phyloP scores from a whole-genome alignment of 139 green algal species.

The Medakamo hakoo region DNA sequence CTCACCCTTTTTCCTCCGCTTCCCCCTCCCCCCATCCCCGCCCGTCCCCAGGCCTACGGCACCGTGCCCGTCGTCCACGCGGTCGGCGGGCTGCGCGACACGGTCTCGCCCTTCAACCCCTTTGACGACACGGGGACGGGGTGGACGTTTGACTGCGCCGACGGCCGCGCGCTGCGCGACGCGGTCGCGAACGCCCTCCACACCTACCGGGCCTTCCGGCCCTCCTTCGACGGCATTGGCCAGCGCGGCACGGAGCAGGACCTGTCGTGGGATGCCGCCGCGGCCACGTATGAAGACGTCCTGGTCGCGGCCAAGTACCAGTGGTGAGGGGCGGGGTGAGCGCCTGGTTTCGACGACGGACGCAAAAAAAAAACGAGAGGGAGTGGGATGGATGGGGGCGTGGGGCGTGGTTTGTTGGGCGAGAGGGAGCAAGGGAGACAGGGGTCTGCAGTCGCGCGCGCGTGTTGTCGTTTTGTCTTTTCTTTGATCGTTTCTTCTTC shows the following conservation, averaged over 20 bases:
- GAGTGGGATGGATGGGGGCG: background rate
- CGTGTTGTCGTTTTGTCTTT: background rate
- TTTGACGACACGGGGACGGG: constrained; percentile 63
- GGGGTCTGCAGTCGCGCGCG: background rate
- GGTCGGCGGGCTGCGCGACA: constrained; percentile 67
- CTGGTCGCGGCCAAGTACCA: background rate
- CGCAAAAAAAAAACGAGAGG: background rate
- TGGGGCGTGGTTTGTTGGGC: background rate
- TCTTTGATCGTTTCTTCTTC: constrained; percentile 1
- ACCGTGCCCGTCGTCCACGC: constrained; percentile 75
- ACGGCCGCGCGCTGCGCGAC: constrained; percentile 42
- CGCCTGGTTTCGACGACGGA: background rate
- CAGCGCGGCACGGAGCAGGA: constrained; percentile 57
- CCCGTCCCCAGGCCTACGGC: constrained; percentile 48
- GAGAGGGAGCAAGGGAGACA: background rate
- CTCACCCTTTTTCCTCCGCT: too few relatives aligned
- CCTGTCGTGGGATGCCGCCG: constrained; percentile 74
- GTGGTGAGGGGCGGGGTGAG: background rate
- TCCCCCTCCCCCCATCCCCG: too few relatives aligned
- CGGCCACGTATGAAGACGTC: constrained; percentile 64
- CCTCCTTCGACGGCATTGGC: constrained; percentile 42
- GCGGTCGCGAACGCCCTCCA: constrained; percentile 48
- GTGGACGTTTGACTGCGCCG: constrained; percentile 57
- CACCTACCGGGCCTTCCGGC: constrained; percentile 50
- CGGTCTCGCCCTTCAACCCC: constrained; percentile 62